phyloP scores from a whole-genome alignment of 2,329 filamentous ascomycete species.

The Talaromyces sp. region DNA sequence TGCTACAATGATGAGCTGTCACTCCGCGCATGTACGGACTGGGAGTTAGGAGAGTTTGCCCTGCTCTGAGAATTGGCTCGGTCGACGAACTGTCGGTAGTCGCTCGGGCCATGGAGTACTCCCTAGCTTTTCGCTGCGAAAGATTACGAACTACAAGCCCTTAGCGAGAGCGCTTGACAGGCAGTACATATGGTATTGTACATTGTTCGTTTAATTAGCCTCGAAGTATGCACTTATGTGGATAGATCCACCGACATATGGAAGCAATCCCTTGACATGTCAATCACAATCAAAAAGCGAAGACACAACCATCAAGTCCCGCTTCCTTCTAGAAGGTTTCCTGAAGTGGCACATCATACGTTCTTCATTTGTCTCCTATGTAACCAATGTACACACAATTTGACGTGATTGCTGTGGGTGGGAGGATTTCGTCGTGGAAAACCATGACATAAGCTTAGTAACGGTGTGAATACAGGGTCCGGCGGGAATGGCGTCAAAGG shows the following conservation, averaged over 20 bases:
- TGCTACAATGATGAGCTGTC: not conserved
- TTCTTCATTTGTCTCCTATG: not conserved
- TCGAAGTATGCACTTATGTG: not conserved
- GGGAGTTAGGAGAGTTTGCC: not conserved
- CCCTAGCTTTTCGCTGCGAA: too few species aligned
- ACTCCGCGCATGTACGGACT: not conserved
- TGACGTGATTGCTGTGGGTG: not conserved
- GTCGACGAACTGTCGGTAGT: not conserved
- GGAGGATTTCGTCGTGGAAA: not conserved
- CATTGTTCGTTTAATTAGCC: not conserved
- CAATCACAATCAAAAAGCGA: not conserved
- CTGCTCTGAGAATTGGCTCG: not conserved
- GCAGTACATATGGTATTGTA: not conserved
- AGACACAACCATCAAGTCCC: not conserved
- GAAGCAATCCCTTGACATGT: not conserved
- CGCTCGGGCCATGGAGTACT: not conserved
- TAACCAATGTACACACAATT: not conserved
- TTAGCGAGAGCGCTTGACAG: not conserved
- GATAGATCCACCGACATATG: not conserved
- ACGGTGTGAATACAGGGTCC: not conserved
- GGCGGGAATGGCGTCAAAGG: conserved; percentile 8
- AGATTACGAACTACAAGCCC: not conserved
- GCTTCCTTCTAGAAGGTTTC: conserved; percentile 11
- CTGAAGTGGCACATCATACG: not conserved
- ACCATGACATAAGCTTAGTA: not conserved